Evolutionary conservation across 1,284 basidiomycete genomes (phyloP), one percentile per base, ranked within the genome.

Genomic region (Ceratobasidium sp.): DNA sequence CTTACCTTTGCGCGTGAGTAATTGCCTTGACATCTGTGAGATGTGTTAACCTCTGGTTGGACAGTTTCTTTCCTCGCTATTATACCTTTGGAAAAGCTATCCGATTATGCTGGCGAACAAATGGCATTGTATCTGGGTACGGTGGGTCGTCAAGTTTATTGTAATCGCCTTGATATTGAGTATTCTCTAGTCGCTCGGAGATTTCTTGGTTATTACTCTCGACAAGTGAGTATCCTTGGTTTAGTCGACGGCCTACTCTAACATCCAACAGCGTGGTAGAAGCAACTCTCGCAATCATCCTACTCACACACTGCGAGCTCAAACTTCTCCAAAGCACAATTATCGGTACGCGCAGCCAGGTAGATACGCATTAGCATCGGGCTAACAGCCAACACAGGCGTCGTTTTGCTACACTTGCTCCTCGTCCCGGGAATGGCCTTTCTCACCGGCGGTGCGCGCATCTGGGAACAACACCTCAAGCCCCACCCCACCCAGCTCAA

Each of bases 221-320:
- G 90, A 90, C 83, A 91, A 91, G 90, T 90, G 74, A 74, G 80
- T 78, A 19, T 43, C 8, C 32, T n/a, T 25, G n/a, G n/a, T 13
- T 64, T 59, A 29, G 9, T 46, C 15, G 67, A 54, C 74, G n/a
- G 57, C 9, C 56, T 13, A 40, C 69, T 68, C 44, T 73, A 68
- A 73, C 29, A 29, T 73, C n/a, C 17, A 15, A 8, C 57, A 86
- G 85, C 68, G 82, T 83, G 15, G 85, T 86, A 0, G 91, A 93
- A 83, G 91, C 88, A 0, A 90, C 90, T 0, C 84, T 93, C 2
- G 90, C 90, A 0, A 90, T 93, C 73, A 88, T 92, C 76, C 83
- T 93, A 9, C 83, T 93, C 7, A 79, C 83, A 17, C 88, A 88
- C 82, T 91, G 90, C 89, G 88, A 92, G 49, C 83, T 91, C 13